phyloP scores from a whole-genome alignment of 2,329 filamentous ascomycete genomes.

The Rhynchosporium agropyri region DNA sequence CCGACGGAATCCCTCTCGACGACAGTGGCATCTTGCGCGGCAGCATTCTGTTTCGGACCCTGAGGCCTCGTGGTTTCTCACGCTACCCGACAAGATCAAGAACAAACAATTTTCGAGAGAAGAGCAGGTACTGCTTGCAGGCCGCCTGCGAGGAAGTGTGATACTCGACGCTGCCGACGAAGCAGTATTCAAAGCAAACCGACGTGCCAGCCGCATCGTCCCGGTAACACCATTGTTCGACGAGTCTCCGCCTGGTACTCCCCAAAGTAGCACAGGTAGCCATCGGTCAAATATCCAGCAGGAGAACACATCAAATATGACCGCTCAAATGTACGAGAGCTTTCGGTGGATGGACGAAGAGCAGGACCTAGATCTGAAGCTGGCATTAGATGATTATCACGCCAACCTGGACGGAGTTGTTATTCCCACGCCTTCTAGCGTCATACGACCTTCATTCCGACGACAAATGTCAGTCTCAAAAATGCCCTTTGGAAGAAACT shows the following conservation, averaged over 20 bases:
- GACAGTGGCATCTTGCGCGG: slow-evolving; percentile 36
- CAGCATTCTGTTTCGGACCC: slow-evolving; percentile 49
- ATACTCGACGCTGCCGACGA: slow-evolving; percentile 62
- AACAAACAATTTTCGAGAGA: slow-evolving; percentile 70
- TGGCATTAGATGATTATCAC: slow-evolving; percentile 72
- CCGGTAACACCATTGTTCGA: slow-evolving; percentile 36
- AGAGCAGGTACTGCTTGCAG: slow-evolving; percentile 66
- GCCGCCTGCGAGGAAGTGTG: slow-evolving; percentile 53
- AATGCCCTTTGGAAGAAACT: slow-evolving; percentile 61
- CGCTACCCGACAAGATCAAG: slow-evolving; percentile 72
- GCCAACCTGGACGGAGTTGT: slow-evolving; percentile 59
- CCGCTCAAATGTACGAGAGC: slow-evolving; percentile 57
- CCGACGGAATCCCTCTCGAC: slow-evolving; percentile 35
- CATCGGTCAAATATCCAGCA: slow-evolving; percentile 20
- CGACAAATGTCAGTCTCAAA: slow-evolving; percentile 73
- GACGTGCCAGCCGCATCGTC: slow-evolving; percentile 45
- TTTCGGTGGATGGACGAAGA: slow-evolving; percentile 77
- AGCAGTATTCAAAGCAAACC: slow-evolving; percentile 54
- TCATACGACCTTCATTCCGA: slow-evolving; percentile 63
- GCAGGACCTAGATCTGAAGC: slow-evolving; percentile 66
- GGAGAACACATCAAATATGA: slow-evolving; percentile 33
- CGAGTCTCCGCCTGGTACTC: slow-evolving; percentile 37
- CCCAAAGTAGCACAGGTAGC: slow-evolving; percentile 33
- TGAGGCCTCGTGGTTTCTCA: slow-evolving; percentile 69
- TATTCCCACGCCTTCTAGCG: slow-evolving; percentile 49